Evolutionary conservation across 2,329 filamentous ascomycete genomes (phyloP).

Genomic region (Arachnopeziza araneosa): DNA sequence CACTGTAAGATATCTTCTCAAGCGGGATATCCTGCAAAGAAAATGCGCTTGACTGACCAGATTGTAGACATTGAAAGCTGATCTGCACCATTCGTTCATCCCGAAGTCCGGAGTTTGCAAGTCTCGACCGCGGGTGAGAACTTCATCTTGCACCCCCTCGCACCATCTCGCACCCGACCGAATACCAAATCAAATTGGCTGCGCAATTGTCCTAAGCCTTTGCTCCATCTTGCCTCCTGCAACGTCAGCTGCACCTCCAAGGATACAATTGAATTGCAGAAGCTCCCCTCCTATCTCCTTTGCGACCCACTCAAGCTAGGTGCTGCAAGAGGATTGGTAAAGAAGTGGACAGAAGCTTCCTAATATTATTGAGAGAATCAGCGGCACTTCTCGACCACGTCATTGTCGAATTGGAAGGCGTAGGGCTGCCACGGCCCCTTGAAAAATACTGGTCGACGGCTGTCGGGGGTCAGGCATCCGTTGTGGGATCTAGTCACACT

Average conservation of each 20-base stretch:
- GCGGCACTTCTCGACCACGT: neutral
- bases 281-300: neutral
- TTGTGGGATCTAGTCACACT: neutral
- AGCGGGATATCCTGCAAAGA: neutral
- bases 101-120: neutral
- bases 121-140: neutral
- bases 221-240: neutral
- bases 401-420: neutral
- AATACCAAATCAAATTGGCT: constrained; percentile 2
- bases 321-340: constrained; percentile 1
- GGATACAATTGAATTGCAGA: constrained; percentile 11
- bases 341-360: neutral
- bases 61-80: neutral
- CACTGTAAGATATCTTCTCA: neutral
- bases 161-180: constrained; percentile 7
- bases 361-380: neutral
- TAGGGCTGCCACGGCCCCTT: neutral
- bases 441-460: constrained; percentile 2
- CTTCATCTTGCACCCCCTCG: neutral
- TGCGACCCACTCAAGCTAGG: neutral
- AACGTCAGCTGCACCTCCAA: constrained; percentile 9
- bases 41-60: neutral
- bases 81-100: neutral
- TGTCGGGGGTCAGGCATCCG: neutral
- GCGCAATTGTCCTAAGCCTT: neutral